phyloP scores from a whole-genome alignment of 495 filamentous ascomycete genomes.

The Polyplosphaeria fusca region DNA sequence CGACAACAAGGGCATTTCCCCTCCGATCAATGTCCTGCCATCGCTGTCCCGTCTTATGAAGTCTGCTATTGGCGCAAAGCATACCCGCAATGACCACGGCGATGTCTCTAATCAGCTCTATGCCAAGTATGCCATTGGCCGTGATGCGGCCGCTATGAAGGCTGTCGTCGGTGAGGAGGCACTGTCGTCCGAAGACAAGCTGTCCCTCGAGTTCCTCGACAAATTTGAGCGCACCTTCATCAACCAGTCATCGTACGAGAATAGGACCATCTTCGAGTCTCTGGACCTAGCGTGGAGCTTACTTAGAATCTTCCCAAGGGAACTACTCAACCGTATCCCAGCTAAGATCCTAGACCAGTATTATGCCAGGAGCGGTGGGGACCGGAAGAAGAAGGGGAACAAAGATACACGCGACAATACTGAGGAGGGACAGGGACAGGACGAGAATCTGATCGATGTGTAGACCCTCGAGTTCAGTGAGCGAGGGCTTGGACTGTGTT shows the following conservation, averaged over 20 bases:
- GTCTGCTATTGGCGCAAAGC: slow-evolving; percentile 95
- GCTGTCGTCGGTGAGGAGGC: slow-evolving; percentile 98
- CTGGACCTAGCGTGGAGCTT: slow-evolving; percentile 95
- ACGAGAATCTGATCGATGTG: slow-evolving; percentile 43
- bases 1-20: slow-evolving; percentile 94
- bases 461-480: no score
- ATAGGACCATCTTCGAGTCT: slow-evolving; percentile 81
- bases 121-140: slow-evolving; percentile 98
- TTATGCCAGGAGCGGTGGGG: slow-evolving; percentile 69
- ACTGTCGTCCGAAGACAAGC: slow-evolving; percentile 90
- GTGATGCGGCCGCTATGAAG: slow-evolving; percentile 98
- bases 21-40: slow-evolving; percentile 97
- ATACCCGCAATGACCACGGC: slow-evolving; percentile 91
- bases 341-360: slow-evolving; percentile 90
- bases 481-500: no score
- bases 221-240: slow-evolving; percentile 97
- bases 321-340: slow-evolving; percentile 94
- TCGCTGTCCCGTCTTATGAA: slow-evolving; percentile 99
- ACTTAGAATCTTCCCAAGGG: slow-evolving; percentile 93
- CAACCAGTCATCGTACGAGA: slow-evolving; percentile 86
- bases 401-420: slow-evolving; percentile 67
- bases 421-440: slow-evolving; percentile 48
- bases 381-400: slow-evolving; percentile 51
- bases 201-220: slow-evolving; percentile 95
- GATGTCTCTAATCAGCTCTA: slow-evolving; percentile 99